Conservation (phyloP, 1,139 yeast genomes). For the Diutina pseudorugosa region DNA sequence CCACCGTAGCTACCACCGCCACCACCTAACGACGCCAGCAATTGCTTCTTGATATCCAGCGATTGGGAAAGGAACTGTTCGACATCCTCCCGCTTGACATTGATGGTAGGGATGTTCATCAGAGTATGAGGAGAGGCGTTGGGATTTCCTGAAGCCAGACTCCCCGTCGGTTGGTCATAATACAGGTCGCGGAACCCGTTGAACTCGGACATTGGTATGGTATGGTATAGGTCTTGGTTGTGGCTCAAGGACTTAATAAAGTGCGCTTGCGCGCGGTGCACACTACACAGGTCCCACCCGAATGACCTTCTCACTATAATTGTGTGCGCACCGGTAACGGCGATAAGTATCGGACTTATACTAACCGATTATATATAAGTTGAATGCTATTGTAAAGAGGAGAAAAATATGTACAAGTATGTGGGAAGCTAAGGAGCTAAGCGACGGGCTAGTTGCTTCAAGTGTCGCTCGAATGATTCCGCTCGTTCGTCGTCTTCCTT, state of each 20-base stretch:
- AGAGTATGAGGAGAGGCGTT: not conserved
- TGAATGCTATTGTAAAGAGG: no score
- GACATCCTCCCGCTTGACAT: constrained; percentile 15
- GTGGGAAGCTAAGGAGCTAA: not conserved
- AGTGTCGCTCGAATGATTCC: constrained; percentile 15
- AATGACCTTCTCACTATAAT: no score
- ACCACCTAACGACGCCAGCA: constrained; percentile 29
- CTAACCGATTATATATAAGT: no score
- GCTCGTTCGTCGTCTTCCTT: constrained; percentile 25
- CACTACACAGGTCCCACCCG: no score
- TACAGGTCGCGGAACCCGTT: constrained; percentile 15
- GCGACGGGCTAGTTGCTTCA: constrained; percentile 5
- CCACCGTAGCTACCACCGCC: constrained; percentile 21
- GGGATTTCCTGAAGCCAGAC: not conserved
- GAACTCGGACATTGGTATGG: constrained; percentile 12
- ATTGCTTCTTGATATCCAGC: constrained; percentile 27
- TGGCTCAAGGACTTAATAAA: not conserved
- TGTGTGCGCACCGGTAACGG: no score
- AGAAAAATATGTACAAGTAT: not conserved
- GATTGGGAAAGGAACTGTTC: constrained; percentile 19
- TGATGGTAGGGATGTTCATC: constrained; percentile 4
- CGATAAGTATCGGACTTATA: no score
- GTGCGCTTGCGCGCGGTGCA: not conserved
- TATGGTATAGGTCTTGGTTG: not conserved
- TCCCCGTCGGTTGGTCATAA: constrained; percentile 6